Conservation (phyloP, 148 eudicot species). For the Arbutus unedo region DNA sequence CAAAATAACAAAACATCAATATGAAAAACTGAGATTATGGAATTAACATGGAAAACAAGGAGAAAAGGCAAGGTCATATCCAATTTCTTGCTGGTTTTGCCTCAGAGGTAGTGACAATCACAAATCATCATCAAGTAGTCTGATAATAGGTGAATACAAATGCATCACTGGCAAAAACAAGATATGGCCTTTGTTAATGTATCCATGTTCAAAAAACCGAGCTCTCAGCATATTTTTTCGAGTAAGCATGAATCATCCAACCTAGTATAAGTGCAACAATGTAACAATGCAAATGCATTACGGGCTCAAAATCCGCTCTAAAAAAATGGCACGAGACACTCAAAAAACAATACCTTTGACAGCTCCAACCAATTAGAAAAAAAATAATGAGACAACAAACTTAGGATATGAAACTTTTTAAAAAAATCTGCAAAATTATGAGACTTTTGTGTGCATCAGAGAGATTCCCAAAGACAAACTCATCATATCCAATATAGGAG, state of each 20-base stretch:
- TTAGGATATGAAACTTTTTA: not conserved
- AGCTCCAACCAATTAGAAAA: not conserved
- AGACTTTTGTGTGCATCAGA: conserved; percentile 27
- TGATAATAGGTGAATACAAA: conserved; percentile 5
- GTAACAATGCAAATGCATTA: not conserved
- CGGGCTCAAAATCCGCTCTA: not conserved
- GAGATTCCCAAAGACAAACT: conserved; percentile 40
- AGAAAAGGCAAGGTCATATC: not conserved
- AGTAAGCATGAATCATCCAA: not conserved
- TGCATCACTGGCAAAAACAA: conserved; percentile 14
- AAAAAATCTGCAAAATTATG: not conserved
- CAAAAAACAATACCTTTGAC: not conserved
- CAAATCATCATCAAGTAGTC: conserved; percentile 14
- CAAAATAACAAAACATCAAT: not conserved
- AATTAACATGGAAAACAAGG: not conserved
- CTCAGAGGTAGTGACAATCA: conserved; percentile 23
- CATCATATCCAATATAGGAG: conserved; percentile 17
- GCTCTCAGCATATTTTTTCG: not conserved
- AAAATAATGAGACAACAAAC: not conserved
- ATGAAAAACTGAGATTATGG: not conserved
- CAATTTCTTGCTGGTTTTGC: conserved; percentile 3
- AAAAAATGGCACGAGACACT: not conserved
- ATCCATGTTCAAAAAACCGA: not conserved
- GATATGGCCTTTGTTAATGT: not conserved
- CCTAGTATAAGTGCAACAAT: not conserved